Conservation (phyloP, 192 early-diverging fungal species). For the Podila minutissima region DNA sequence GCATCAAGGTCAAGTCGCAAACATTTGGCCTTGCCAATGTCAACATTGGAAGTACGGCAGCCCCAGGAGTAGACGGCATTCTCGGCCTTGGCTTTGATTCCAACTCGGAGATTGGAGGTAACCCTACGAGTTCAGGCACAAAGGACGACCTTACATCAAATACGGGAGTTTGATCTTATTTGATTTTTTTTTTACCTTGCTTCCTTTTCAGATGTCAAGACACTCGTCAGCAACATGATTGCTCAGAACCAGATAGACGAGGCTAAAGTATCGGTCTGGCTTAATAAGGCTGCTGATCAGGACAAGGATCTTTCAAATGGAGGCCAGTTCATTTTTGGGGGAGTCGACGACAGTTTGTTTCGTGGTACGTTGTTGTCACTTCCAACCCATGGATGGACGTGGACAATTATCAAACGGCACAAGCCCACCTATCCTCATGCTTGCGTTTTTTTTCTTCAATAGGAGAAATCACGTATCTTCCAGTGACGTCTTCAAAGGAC, state of each 20-base stretch:
- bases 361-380: constrained; percentile 33
- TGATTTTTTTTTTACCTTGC: neutral
- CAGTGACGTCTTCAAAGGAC: constrained; percentile 61
- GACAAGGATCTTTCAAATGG: constrained; percentile 65
- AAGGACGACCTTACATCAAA: neutral
- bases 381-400: neutral
- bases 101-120: constrained; percentile 55
- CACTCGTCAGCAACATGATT: constrained; percentile 56
- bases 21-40: constrained; percentile 60
- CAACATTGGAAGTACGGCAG: constrained; percentile 57
- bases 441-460: constrained; percentile 31
- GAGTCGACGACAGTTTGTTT: constrained; percentile 77
- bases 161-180: neutral
- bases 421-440: constrained; percentile 11
- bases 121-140: neutral
- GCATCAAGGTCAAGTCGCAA: constrained; percentile 44
- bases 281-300: constrained; percentile 72
- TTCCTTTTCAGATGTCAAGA: constrained; percentile 32
- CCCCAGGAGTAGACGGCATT: constrained; percentile 65
- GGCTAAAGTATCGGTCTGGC: constrained; percentile 90
- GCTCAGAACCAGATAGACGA: constrained; percentile 71
- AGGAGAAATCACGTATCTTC: constrained; percentile 54
- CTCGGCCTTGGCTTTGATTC: constrained; percentile 65
- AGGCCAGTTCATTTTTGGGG: constrained; percentile 94
- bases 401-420: constrained; percentile 36